Base-by-base conservation (phyloP, 192 early-diverging fungal genomes). In the Jimgerdemannia flammicorona region DNA sequence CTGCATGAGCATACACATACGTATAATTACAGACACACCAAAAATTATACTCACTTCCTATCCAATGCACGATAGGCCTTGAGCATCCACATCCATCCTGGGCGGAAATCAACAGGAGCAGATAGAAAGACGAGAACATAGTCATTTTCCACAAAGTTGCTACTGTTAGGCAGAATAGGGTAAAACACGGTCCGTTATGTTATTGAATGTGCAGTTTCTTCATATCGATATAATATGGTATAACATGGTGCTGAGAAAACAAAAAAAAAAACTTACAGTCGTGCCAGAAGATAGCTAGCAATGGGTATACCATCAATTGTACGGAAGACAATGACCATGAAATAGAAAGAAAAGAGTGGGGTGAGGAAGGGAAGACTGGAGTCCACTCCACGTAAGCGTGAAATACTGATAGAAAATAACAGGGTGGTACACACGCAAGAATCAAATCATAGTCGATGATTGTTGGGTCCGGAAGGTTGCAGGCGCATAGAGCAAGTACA, bases 71-170 rank as follows among this genome's bases (percentile, higher is more conserved):
- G 81, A 78, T 98, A 96, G n/a, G 95, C 94, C 73, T 86, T 90
- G 76, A 93, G 88, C 65, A 96, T 84, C 95, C 95, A 98, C 20
- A 86, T 79, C 91, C 93, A 91, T 9, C 84, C 87, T 64, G 96
- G 96, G 67, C 91, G 89, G 83, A 95, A 90, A 41, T 87, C 73
- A 17, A 90, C 90, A 66, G 91, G 93, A 40, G 91, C 90, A 3
- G 94, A 86, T 78, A 98, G 94, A 73, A 98, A 83, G 17, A 98
- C 94, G 17, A 98, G 82, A 14, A 93, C 91, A 79, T 98, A 98
- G 77, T 95, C 95, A 73, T 86, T 95, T 78, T 96, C 93, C 11
- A 96, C 96, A 84, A 95, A 92, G 64, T 92, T 84, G 71, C 95
- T 90, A 43, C 95, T 82, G 87, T 29, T 29, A 29, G 29, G 29